Evolutionary conservation across 805 yeast genomes (phyloP), one percentile per base, ranked within the genome.

Genomic region (Wickerhamia fluorescens): DNA sequence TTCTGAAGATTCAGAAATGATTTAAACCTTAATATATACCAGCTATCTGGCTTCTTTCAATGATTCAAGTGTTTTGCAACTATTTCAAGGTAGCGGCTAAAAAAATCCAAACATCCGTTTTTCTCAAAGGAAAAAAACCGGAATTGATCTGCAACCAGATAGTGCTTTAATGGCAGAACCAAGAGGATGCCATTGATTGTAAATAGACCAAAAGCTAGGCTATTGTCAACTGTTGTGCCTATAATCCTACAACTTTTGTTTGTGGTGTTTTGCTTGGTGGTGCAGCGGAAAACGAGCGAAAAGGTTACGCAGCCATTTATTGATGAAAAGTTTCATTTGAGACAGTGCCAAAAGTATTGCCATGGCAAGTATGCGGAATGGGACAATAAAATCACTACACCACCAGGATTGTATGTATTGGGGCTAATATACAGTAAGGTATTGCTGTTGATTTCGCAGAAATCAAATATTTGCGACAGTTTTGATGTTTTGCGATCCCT

Each of bases 341-440:
- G 76, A 6, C 97, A 92, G 61, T 76, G 94, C 5, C 66, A 73
- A 34, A 66, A 61, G 27, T 87, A 81, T 46, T 71, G 85, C 35
- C 41, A 50, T 2, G 80, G 79, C 8, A 60, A 74, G 29, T 86
- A 76, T 57, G 30, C 38, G n/a, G 44, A 58, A 1, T 87, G 95
- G 95, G 86, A 92, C 51, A 68, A 76, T 8, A 88, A 89, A 48
- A 86, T 92, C 49, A 89, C 98, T 2, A 92, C 98, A 0, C 98
- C 98, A 1, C 97, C 97, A 1, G 98, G 97, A 0, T 59, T 89
- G 11, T 89, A 92, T 49, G 33, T 53, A 5, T 38, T 73, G 7
- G 74, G 73, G 4, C 53, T 55, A 18, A 37, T 40, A 3, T 70
- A 65, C 36, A 25, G 59, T 6, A 54, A 54, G 20, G 28, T 66